Evolutionary conservation across 2,329 filamentous ascomycete genomes (phyloP).

Genomic region (Curvularia sp.): DNA sequence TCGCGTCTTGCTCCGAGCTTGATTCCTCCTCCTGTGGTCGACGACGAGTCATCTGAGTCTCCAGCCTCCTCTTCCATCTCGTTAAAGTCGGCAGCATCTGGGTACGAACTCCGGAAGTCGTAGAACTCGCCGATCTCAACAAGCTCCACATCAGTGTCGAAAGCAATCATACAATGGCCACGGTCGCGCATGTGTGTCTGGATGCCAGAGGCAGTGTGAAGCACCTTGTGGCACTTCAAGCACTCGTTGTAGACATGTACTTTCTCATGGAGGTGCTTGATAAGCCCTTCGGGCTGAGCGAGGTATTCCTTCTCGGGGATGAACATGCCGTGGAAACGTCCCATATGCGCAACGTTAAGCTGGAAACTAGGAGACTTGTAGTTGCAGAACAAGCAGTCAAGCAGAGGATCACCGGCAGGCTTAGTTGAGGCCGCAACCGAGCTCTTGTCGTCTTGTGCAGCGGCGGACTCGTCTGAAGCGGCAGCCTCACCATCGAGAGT

Average conservation of each 20-base stretch:
- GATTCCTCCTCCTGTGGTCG: constrained; percentile 63
- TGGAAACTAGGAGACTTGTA: constrained; percentile 76
- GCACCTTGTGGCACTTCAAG: constrained; percentile 83
- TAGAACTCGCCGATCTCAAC: constrained; percentile 96
- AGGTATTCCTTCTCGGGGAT: constrained; percentile 89
- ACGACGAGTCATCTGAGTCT: constrained; percentile 55
- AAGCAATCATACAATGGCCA: constrained; percentile 96
- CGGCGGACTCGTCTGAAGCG: constrained; percentile 43
- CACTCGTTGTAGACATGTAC: constrained; percentile 84
- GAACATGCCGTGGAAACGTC: constrained; percentile 92
- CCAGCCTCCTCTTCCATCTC: constrained; percentile 53
- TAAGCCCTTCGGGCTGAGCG: constrained; percentile 79
- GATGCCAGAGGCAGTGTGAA: constrained; percentile 77
- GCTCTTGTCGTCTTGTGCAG: constrained; percentile 53
- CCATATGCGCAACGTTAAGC: constrained; percentile 89
- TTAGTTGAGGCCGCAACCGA: constrained; percentile 40
- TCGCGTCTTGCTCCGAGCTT: constrained; percentile 71
- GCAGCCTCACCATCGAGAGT: constrained; percentile 55
- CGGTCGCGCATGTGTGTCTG: constrained; percentile 98
- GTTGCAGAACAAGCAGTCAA: constrained; percentile 88
- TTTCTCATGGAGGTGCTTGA: constrained; percentile 79
- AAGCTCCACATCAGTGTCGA: constrained; percentile 85
- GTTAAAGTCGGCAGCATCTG: constrained; percentile 72
- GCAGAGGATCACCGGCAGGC: constrained; percentile 49
- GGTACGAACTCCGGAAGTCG: constrained; percentile 95